phyloP scores from a whole-genome alignment of 495 filamentous ascomycete species.

The Aspergillus heteromorphus region DNA sequence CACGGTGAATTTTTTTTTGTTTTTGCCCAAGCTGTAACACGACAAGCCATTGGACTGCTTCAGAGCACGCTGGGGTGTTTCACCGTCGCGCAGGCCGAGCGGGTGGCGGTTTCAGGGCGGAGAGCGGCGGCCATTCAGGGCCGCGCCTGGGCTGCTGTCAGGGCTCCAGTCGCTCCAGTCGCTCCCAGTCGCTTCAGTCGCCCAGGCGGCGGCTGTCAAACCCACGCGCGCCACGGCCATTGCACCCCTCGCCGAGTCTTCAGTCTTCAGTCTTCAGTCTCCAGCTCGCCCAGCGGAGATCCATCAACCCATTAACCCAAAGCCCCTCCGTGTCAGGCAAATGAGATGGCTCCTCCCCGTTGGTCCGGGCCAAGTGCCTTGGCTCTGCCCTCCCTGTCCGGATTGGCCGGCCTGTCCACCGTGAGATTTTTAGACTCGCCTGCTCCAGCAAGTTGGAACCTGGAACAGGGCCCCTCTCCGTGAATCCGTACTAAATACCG shows the following conservation, averaged over 20 bases:
- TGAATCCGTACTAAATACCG: too few relatives aligned
- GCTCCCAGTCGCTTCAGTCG: neutral
- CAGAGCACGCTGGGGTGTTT: neutral
- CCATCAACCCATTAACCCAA: constrained; percentile 8
- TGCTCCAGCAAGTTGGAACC: neutral
- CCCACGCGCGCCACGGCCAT: neutral
- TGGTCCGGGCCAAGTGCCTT: neutral
- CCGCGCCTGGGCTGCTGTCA: neutral
- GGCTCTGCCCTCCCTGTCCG: too few relatives aligned
- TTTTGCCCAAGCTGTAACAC: neutral
- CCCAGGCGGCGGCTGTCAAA: neutral
- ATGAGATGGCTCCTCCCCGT: constrained; percentile 10
- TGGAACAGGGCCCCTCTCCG: neutral
- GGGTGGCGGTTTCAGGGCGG: neutral
- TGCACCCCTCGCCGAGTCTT: neutral
- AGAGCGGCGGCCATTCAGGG: neutral
- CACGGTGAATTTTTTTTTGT: too few relatives aligned
- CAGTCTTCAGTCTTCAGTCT: too few relatives aligned
- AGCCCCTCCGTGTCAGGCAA: constrained; percentile 15
- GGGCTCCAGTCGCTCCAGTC: neutral
- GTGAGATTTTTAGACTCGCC: neutral
- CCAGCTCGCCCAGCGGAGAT: neutral
- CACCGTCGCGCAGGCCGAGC: neutral
- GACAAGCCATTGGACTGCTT: neutral
- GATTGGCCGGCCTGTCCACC: neutral